Percentiles rank a stretch among this genome's conserved stretches.
These are phyloP conservation scores for Fusarium irregulare DNA, from an alignment of 2,329 filamentous ascomycete species.

Conservation along the genomic window DNA sequence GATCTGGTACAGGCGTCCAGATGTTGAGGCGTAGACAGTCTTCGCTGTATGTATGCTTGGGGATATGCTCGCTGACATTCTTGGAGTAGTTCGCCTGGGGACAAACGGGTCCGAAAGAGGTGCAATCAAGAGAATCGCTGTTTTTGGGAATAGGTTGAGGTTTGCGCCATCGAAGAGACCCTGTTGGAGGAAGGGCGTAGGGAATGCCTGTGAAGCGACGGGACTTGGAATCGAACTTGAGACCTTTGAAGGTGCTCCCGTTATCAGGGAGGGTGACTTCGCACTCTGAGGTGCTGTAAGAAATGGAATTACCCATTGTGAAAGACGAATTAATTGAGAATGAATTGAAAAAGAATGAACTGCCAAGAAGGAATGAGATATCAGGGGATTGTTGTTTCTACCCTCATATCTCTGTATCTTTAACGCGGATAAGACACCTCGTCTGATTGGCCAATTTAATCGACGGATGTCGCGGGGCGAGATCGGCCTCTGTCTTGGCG, in stretches of 20 bases:
- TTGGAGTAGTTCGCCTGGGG: constrained; percentile 21
- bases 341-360: not conserved
- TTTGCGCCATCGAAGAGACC: constrained; percentile 2
- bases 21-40: constrained; percentile 7
- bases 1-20: constrained; percentile 4
- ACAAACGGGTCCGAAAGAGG: not conserved
- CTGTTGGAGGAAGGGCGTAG: constrained; percentile 54
- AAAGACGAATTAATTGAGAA: rapidly evolving
- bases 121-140: not conserved
- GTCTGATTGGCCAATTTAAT: constrained; percentile 13
- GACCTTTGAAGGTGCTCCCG: constrained; percentile 43
- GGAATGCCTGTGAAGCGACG: constrained; percentile 52
- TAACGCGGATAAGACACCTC: rapidly evolving
- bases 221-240: constrained; percentile 51
- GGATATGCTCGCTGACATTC: constrained; percentile 20
- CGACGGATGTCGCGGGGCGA: not conserved
- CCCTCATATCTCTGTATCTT: not conserved
- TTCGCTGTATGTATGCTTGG: constrained; percentile 13
- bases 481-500: not conserved
- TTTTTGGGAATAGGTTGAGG: not conserved
- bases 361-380: not conserved
- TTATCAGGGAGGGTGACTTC: not conserved
- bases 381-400: not conserved
- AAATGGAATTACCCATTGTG: constrained; percentile 16
- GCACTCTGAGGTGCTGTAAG: constrained; percentile 14